Conservation (phyloP, 1,284 basidiomycete genomes). For the Sanghuangporus sanghuang region DNA sequence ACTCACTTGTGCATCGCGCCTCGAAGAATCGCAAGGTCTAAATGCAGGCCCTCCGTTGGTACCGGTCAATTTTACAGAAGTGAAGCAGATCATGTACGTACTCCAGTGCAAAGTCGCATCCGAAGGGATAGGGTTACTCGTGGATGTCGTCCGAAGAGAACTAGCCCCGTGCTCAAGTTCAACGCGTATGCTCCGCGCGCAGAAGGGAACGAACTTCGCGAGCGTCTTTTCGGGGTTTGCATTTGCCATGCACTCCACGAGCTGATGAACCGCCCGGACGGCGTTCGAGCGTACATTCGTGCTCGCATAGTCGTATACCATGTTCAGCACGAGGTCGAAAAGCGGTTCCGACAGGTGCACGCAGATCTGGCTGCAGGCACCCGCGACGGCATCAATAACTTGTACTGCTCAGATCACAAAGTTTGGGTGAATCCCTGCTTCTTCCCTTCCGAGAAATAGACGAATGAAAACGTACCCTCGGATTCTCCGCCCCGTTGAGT, state of each 20-base stretch:
- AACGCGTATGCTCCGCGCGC: conserved; percentile 61
- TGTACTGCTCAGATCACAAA: conserved; percentile 38
- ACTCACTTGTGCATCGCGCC: conserved; percentile 68
- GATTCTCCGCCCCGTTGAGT: conserved; percentile 48
- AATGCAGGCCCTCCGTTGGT: neutral
- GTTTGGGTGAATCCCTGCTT: neutral
- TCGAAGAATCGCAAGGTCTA: conserved; percentile 64
- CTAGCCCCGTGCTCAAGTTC: conserved; percentile 88
- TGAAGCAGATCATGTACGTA: conserved; percentile 31
- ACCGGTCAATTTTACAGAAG: conserved; percentile 4
- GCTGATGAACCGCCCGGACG: conserved; percentile 80
- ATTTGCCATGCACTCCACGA: conserved; percentile 84
- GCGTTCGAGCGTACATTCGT: conserved; percentile 81
- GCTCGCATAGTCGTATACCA: conserved; percentile 75
- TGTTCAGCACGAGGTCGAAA: conserved; percentile 77
- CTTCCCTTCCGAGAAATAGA: neutral
- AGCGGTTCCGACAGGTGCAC: conserved; percentile 78
- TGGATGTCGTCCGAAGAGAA: conserved; percentile 76
- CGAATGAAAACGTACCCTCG: conserved; percentile 42
- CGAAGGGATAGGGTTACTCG: conserved; percentile 65
- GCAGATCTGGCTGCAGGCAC: conserved; percentile 74
- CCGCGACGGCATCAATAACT: conserved; percentile 63
- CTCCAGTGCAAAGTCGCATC: conserved; percentile 91
- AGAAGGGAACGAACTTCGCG: conserved; percentile 72
- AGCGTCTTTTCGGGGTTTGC: conserved; percentile 76